Percentiles rank a stretch among this genome's conserved stretches.
Evolutionary conservation across 345 rosid species (phyloP).

Genomic region (Clarkia xantiana): DNA sequence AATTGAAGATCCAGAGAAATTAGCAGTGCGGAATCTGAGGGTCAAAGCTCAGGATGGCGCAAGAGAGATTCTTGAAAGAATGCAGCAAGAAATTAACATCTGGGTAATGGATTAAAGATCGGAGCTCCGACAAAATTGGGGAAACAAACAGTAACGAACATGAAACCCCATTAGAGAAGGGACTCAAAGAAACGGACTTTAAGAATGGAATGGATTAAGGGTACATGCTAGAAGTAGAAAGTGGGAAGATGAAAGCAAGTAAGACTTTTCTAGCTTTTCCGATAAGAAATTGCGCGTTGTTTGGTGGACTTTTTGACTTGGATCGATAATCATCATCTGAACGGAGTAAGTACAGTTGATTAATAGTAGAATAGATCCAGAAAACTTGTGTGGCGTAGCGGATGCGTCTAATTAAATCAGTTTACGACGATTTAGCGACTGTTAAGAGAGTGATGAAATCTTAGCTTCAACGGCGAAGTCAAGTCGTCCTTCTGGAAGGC

Average conservation of each 20-base stretch:
- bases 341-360: too few relatives aligned
- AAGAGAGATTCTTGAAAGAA: not conserved
- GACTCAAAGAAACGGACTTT: too few relatives aligned
- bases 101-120: not conserved
- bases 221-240: not conserved
- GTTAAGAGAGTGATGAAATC: too few relatives aligned
- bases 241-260: not conserved
- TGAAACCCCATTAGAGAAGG: not conserved
- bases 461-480: too few relatives aligned
- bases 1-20: not conserved
- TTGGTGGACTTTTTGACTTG: conserved; percentile 5
- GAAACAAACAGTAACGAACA: too few relatives aligned
- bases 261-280: not conserved
- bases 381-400: too few relatives aligned
- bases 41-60: not conserved
- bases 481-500: too few relatives aligned
- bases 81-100: not conserved
- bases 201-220: not conserved
- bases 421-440: too few relatives aligned
- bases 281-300: conserved; percentile 3
- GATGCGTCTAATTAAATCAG: too few relatives aligned
- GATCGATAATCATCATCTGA: too few relatives aligned
- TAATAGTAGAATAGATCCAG: too few relatives aligned
- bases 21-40: not conserved
- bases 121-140: not conserved